Conservation (phyloP, 2,329 filamentous ascomycete species). For the Colletotrichum spaethianum region DNA sequence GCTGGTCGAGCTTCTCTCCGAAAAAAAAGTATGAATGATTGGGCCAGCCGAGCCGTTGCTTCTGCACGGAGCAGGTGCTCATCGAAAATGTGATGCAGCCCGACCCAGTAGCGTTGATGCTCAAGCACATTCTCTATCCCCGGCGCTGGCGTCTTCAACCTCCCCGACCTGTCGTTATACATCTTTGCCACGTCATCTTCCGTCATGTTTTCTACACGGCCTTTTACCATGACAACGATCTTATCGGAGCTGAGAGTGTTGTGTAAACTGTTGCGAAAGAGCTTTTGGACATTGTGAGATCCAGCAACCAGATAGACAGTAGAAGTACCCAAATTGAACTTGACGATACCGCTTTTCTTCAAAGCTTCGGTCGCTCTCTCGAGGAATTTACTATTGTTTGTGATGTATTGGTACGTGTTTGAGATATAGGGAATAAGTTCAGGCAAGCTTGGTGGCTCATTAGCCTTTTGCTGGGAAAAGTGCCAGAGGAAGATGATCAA, state of each 20-base stretch:
- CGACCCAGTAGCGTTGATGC: conserved; percentile 45
- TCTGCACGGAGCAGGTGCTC: conserved; percentile 21
- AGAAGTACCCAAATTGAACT: conserved; percentile 32
- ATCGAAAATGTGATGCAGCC: conserved; percentile 42
- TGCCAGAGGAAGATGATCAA: not conserved
- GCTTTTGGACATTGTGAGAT: conserved; percentile 24
- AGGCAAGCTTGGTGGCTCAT: conserved; percentile 2
- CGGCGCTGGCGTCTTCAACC: conserved; percentile 27
- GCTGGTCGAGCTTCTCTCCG: conserved; percentile 26
- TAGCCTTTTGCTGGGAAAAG: not conserved
- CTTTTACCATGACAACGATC: conserved; percentile 35
- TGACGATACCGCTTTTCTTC: conserved; percentile 7
- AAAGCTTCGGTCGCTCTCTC: conserved; percentile 11
- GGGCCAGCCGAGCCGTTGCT: conserved; percentile 13
- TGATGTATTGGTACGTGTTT: conserved; percentile 41
- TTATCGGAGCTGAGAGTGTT: conserved; percentile 38
- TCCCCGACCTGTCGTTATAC: conserved; percentile 41
- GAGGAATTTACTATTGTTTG: conserved; percentile 40
- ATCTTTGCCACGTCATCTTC: conserved; percentile 38
- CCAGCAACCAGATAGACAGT: conserved; percentile 36
- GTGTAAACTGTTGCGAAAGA: conserved; percentile 35
- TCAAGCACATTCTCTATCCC: conserved; percentile 40
- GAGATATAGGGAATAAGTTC: conserved; percentile 37
- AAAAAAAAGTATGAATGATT: conserved; percentile 41
- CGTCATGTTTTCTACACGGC: conserved; percentile 6